Percentiles rank a stretch among this genome's conserved stretches.
Evolutionary conservation across 352 stramenopile species (phyloP).

Genomic region (Phytophthora melonis): DNA sequence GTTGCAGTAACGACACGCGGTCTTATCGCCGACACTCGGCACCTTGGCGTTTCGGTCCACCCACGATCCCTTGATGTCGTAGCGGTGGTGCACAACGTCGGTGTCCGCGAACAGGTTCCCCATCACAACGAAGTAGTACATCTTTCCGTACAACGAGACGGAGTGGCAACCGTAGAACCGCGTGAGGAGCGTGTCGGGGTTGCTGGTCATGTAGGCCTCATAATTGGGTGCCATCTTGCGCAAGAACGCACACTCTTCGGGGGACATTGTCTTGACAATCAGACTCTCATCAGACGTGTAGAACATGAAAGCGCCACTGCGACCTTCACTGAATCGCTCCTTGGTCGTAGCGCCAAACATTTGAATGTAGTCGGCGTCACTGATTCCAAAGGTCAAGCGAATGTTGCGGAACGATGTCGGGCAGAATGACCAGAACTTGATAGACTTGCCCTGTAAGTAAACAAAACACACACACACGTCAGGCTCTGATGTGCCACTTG

Average conservation of each 20-base stretch:
- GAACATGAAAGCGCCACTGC: slow-evolving; percentile 93
- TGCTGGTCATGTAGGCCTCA: slow-evolving; percentile 85
- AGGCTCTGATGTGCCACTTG: neutral
- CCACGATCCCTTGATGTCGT: slow-evolving; percentile 94
- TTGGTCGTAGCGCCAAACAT: slow-evolving; percentile 90
- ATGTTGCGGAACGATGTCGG: slow-evolving; percentile 89
- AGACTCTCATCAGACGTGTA: slow-evolving; percentile 89
- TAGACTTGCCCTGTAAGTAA: slow-evolving; percentile 63
- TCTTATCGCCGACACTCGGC: slow-evolving; percentile 80
- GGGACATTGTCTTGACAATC: slow-evolving; percentile 93
- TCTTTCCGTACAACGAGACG: slow-evolving; percentile 90
- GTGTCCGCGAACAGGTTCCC: slow-evolving; percentile 91
- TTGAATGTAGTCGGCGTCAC: slow-evolving; percentile 81
- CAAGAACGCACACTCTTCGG: slow-evolving; percentile 88
- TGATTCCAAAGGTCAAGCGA: slow-evolving; percentile 83
- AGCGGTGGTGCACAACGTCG: slow-evolving; percentile 89
- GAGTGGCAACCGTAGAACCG: slow-evolving; percentile 92
- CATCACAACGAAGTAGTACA: slow-evolving; percentile 95
- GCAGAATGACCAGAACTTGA: slow-evolving; percentile 91
- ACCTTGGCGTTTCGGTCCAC: slow-evolving; percentile 89
- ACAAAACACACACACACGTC: neutral
- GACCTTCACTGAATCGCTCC: slow-evolving; percentile 89
- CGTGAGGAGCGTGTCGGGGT: slow-evolving; percentile 87
- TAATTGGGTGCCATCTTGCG: slow-evolving; percentile 90
- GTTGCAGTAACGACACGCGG: slow-evolving; percentile 88